Evolutionary conservation across 2,329 filamentous ascomycete species (phyloP), one percentile per base, ranked within the genome.

Genomic region (Aspergillus niger): DNA sequence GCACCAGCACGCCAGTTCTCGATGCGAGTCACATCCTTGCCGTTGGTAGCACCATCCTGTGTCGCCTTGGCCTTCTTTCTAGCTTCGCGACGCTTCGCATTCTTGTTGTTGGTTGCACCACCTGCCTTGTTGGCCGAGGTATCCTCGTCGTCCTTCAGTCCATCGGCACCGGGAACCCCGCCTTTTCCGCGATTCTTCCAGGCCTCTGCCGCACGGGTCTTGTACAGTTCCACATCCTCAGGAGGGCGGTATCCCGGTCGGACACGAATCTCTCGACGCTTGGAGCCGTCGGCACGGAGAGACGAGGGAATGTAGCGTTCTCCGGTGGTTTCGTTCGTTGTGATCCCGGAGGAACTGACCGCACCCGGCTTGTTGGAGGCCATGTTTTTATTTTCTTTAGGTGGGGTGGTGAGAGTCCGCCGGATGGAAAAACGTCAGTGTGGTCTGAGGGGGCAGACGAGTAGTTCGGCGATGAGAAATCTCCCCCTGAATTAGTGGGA

Each of bases 211-310:
- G 89, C 92, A 59, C 91, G 89, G 77, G 96, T 97, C 81, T 92
- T 96, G 85, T 99, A 99, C 49, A 97, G 83, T 73, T 97, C 92
- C 65, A 98, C 89, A 77, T 99, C 95, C 79, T 99, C 95, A 0
- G 93, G 92, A 1, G 95, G 96, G 36, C 89, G 88, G 78, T 97
- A 99, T 57, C 95, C 96, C 0, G 95, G 94, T 30, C 92, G 88
- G 63, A 99, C 92, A 72, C 91, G 91, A 74, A 98, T 98, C 71
- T 97, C 94, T 73, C 91, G 96, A 59, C 95, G 88, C n/a, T 91
- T 91, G 54, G 90, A 92, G 60, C 95, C 95, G 74, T 99, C 95
- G 24, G 95, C 80, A 57, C 96, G 90, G 47, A 87, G 81, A 0
- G 94, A 98, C 47, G 93, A 86, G 26, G 95, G 95, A 60, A 99